Evolutionary conservation across 345 rosid genomes (phyloP).

Genomic region (Gossypium longicalyx): DNA sequence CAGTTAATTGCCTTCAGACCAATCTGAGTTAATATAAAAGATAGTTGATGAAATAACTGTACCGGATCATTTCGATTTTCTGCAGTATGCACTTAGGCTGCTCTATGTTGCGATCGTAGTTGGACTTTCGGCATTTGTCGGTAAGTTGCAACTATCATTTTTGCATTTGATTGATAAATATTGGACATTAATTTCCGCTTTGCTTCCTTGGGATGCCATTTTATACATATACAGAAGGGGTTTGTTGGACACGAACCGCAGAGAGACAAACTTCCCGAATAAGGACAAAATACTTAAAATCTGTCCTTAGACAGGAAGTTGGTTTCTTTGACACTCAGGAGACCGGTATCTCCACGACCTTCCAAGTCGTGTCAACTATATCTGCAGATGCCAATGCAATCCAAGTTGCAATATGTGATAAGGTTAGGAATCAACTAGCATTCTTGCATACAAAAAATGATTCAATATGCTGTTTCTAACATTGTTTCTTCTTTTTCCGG

Average conservation of each 20-base stretch:
- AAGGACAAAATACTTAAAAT: conserved; percentile 53
- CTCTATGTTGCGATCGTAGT: conserved; percentile 58
- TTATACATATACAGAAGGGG: conserved; percentile 44
- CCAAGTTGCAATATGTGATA: conserved; percentile 64
- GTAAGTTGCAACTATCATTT: conserved; percentile 28
- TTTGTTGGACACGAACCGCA: conserved; percentile 69
- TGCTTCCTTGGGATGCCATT: background rate
- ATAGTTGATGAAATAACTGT: background rate
- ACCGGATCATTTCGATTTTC: background rate
- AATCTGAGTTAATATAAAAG: background rate
- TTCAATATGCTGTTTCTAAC: background rate
- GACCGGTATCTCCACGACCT: conserved; percentile 54
- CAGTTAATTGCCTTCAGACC: background rate
- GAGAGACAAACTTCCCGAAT: conserved; percentile 66
- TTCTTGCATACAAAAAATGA: background rate
- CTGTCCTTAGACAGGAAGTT: conserved; percentile 65
- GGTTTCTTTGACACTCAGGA: conserved; percentile 63
- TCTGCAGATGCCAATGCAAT: conserved; percentile 60
- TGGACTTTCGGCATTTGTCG: conserved; percentile 56
- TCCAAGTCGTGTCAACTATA: conserved; percentile 54
- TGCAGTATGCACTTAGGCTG: conserved; percentile 52
- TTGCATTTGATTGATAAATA: background rate
- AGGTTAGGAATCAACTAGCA: conserved; percentile 29
- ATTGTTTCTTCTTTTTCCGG: background rate
- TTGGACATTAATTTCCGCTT: background rate